Base-by-base conservation (phyloP, 768 basidiomycete genomes). In the Tylopilus subfusipes region DNA sequence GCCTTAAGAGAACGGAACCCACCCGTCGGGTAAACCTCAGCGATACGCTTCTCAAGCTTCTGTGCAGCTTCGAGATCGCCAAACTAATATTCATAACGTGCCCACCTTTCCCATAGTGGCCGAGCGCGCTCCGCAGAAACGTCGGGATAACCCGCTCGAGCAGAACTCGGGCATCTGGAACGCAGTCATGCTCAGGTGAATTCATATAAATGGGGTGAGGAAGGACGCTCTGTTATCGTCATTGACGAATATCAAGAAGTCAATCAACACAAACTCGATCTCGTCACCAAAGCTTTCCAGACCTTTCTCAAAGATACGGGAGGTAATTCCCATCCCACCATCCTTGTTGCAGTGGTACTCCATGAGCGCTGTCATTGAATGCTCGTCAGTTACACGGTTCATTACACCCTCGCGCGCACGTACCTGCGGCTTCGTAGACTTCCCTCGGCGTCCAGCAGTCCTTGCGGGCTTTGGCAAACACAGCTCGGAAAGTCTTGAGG, bases 91-190 rank as follows among this genome's bases (percentile, higher is more conserved):
- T 97, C 93, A 73, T 96, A 96, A 52, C 88, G 80, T 5, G 93
- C 86, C 97, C 95, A 98, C 42, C 91, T 83, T 65, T 97, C 93
- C 95, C 95, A 99, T 18, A 98, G 78, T 0, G 89, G 86, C 33
- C 90, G 78, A 16, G 92, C 91, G 39, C 83, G 82, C 42, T 91
- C 89, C 9, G 89, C 74, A 12, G 86, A 72, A 97, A 93, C 5
- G 81, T 86, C 16, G 78, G 70, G 24, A 96, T 88, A 8, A 91
- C 86, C 25, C 90, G 83, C 67, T 99, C 96, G 66, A 99, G 98
- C 25, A 98, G 75, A 0, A 96, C 96, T 52, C 96, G 84, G 1
- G 96, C 97, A 74, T 99, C 97, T 99, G 56, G 8, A 46, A 34
- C 42, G 36, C 40, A 38, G 42, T 45, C 34, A 57, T 56, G 19